These are phyloP conservation scores for Sugiyamaella lignohabitans DNA, from an alignment of 805 yeast species.

Conservation along the genomic window DNA sequence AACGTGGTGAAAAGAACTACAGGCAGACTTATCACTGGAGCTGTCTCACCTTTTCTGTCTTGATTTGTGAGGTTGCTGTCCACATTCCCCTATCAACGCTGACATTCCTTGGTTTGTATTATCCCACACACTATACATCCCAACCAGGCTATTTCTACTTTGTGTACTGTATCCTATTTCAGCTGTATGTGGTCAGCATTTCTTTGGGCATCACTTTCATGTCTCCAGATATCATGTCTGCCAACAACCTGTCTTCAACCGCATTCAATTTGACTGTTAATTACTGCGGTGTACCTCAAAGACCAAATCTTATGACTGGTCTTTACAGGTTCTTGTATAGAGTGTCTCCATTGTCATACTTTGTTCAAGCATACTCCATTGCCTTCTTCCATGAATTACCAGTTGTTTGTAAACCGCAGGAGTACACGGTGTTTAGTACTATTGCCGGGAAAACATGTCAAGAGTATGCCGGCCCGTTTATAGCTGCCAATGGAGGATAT, in stretches of 20 bases:
- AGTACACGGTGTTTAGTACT: slow-evolving; percentile 43
- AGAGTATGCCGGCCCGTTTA: slow-evolving; percentile 40
- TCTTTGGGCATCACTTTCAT: slow-evolving; percentile 39
- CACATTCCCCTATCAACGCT: slow-evolving; percentile 52
- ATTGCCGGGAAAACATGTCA: slow-evolving; percentile 53
- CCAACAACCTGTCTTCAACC: slow-evolving; percentile 49
- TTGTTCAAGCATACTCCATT: slow-evolving; percentile 44
- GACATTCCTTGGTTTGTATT: slow-evolving; percentile 50
- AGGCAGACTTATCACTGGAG: slow-evolving; percentile 52
- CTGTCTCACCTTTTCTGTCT: slow-evolving; percentile 52
- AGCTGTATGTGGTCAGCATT: slow-evolving; percentile 34
- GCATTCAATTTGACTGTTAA: slow-evolving; percentile 48
- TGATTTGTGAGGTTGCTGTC: slow-evolving; percentile 59
- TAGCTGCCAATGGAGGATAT: slow-evolving; percentile 43
- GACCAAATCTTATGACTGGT: slow-evolving; percentile 51
- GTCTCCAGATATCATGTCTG: slow-evolving; percentile 49
- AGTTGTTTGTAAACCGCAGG: slow-evolving; percentile 42
- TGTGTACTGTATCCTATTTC: slow-evolving; percentile 36
- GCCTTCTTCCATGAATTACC: slow-evolving; percentile 40
- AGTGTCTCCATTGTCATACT: slow-evolving; percentile 59
- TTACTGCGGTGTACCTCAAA: slow-evolving; percentile 62
- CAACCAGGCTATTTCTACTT: slow-evolving; percentile 33
- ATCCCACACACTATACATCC: slow-evolving; percentile 56
- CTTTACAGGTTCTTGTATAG: slow-evolving; percentile 81
- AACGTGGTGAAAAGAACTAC: slow-evolving; percentile 52